Conservation (phyloP, 176 grass and related monocot genomes). For the Typha latifolia region DNA sequence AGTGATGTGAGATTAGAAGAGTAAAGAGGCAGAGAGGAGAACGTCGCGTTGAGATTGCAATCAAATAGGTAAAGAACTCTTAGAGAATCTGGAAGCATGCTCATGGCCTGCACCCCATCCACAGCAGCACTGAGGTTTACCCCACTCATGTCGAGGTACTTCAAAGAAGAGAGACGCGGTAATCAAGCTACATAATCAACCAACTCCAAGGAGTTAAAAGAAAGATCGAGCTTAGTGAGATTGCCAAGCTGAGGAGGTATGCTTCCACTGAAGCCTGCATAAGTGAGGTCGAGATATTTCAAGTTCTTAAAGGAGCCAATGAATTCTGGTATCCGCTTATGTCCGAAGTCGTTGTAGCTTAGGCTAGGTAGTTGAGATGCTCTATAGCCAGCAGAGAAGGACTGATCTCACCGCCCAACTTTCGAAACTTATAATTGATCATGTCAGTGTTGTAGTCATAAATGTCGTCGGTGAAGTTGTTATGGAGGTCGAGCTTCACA, state of each 20-base stretch:
- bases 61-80: rapidly evolving
- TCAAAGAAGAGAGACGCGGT: neutral
- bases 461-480: neutral
- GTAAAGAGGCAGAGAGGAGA: neutral
- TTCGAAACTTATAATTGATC: neutral
- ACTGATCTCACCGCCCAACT: constrained; percentile 16
- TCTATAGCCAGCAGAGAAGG: constrained; percentile 11
- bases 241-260: constrained; percentile 37
- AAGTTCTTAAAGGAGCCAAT: neutral
- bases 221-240: constrained; percentile 14
- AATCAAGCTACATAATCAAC: neutral
- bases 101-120: constrained; percentile 3
- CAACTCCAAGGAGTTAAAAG: neutral
- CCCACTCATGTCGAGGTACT: neutral
- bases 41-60: neutral
- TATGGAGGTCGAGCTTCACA: constrained; percentile 8
- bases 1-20: constrained; percentile 18
- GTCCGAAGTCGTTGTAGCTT: constrained; percentile 9
- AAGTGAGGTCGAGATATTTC: constrained; percentile 23
- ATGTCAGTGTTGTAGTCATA: too few relatives aligned
- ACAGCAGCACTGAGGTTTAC: neutral
- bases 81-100: constrained; percentile 12
- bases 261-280: constrained; percentile 7
- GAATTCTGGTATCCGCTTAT: neutral
- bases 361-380: constrained; percentile 22